Evolutionary conservation across 768 basidiomycete species (phyloP).

Genomic region (Galerina sulciceps): DNA sequence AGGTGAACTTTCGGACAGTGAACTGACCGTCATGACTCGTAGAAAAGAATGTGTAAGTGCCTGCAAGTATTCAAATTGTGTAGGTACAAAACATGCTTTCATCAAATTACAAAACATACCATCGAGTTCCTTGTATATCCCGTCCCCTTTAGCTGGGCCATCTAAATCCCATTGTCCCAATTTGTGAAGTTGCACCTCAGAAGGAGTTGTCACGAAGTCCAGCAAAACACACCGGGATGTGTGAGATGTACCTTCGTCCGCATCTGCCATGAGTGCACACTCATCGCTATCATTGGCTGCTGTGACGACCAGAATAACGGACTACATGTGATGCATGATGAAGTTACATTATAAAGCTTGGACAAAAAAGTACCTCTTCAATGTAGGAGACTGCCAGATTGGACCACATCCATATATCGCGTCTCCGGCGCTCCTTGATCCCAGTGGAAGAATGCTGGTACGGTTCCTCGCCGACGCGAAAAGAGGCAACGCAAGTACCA

Average conservation of each 20-base stretch:
- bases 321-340: slow-evolving; percentile 28
- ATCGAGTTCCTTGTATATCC: slow-evolving; percentile 48
- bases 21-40: slow-evolving; percentile 49
- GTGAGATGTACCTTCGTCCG: slow-evolving; percentile 36
- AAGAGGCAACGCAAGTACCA: slow-evolving; percentile 34
- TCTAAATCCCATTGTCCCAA: slow-evolving; percentile 61
- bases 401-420: slow-evolving; percentile 49
- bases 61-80: slow-evolving; percentile 25
- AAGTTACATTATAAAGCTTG: slow-evolving; percentile 6
- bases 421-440: slow-evolving; percentile 35
- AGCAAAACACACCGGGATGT: slow-evolving; percentile 45
- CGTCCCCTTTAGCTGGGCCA: slow-evolving; percentile 48
- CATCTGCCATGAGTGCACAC: slow-evolving; percentile 31
- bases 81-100: background rate
- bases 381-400: slow-evolving; percentile 37
- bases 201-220: slow-evolving; percentile 36
- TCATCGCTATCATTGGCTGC: slow-evolving; percentile 46
- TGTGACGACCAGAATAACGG: slow-evolving; percentile 46
- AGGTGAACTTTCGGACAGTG: slow-evolving; percentile 41
- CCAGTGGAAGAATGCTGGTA: slow-evolving; percentile 27
- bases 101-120: slow-evolving; percentile 39
- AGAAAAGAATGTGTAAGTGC: slow-evolving; percentile 41
- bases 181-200: slow-evolving; percentile 43
- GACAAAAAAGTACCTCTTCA: slow-evolving; percentile 40
- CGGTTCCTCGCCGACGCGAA: slow-evolving; percentile 30